Evolutionary conservation across 2,329 filamentous ascomycete species (phyloP), one percentile per base, ranked within the genome.

Genomic region (Xylariaceae sp.): DNA sequence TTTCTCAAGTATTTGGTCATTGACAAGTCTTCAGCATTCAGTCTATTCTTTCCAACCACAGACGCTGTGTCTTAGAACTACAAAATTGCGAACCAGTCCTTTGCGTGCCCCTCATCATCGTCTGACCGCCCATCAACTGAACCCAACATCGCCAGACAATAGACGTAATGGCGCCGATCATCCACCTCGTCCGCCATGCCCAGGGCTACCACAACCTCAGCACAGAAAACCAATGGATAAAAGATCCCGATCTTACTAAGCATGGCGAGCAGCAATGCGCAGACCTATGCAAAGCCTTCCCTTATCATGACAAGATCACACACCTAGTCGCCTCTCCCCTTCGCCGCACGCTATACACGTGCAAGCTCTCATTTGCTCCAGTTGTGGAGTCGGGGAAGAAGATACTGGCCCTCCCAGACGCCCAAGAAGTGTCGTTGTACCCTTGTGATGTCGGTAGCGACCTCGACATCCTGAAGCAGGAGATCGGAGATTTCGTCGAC

Each of bases 141-240:
- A 28, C 7, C 22, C 22, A 28, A 7, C 22, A 28, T 28, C 7
- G 22, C 7, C 4, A 28, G 22, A 28, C 22, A 28, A 28, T 28
- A 28, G 4, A 28, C 4, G 7, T 34, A 47, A 81, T 82, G 78
- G 67, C 75, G 2, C 75, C 77, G 22, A 81, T 76, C 41, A 74
- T 89, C 59, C 82, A 88, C 69, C 76, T 87, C 59, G 81, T 90
- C 63, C 86, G 88, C 70, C 87, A 90, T 69, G 87, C 86, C 12
- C 77, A 90, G 73, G 91, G 90, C 71, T 83, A 82, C 66, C 92
- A 96, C 79, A 96, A 96, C 70, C 80, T 94, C 65, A 77, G 65
- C 57, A 63, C 75, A 22, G 86, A 80, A 56, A 90, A 92, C 71
- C 87, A 92, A 66, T 65, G 73, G 55, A 75, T 96, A 39, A 84